phyloP scores from a whole-genome alignment of 139 green algal genomes.

The Monoraphidium neglectum region DNA sequence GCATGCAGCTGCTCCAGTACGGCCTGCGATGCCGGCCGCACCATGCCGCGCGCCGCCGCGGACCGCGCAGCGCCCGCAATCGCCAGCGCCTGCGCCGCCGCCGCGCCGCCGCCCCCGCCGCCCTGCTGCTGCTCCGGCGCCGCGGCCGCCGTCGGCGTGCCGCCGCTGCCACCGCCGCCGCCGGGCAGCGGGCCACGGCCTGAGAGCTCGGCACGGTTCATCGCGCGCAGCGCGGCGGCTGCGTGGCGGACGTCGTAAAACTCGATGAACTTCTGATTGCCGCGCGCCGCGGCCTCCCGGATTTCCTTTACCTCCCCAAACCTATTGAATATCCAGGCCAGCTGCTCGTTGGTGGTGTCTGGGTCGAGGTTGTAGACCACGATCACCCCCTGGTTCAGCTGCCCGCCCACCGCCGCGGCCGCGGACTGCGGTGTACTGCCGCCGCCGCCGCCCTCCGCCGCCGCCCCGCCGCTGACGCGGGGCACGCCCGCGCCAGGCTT shows the following conservation, averaged over 20 bases:
- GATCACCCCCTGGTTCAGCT: slow-evolving; percentile 70
- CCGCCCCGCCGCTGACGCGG: too few relatives aligned
- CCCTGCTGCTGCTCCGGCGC: slow-evolving; percentile 32
- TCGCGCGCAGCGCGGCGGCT: slow-evolving; percentile 52
- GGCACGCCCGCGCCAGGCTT: slow-evolving; percentile 16
- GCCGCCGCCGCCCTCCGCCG: too few relatives aligned
- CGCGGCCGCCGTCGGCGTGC: slow-evolving; percentile 13
- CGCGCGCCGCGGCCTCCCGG: slow-evolving; percentile 47
- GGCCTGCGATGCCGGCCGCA: too few relatives aligned
- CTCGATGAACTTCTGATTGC: slow-evolving; percentile 83
- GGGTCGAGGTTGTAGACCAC: slow-evolving; percentile 84
- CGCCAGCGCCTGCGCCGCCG: too few relatives aligned
- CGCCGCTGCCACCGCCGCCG: slow-evolving; percentile 3
- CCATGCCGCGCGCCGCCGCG: too few relatives aligned
- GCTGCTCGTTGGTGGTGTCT: slow-evolving; percentile 67
- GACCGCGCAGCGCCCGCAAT: too few relatives aligned
- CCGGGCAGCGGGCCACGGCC: neutral
- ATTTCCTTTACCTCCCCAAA: slow-evolving; percentile 87
- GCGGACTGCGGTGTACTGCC: too few relatives aligned
- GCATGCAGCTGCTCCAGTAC: too few relatives aligned
- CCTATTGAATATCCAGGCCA: slow-evolving; percentile 74
- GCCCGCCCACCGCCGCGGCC: too few relatives aligned
- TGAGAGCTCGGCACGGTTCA: slow-evolving; percentile 59
- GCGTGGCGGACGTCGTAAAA: slow-evolving; percentile 86
- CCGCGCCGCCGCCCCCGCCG: slow-evolving; percentile 25